Base-by-base conservation (phyloP, 2,329 filamentous ascomycete genomes). In the Beauveria pseudobassiana region DNA sequence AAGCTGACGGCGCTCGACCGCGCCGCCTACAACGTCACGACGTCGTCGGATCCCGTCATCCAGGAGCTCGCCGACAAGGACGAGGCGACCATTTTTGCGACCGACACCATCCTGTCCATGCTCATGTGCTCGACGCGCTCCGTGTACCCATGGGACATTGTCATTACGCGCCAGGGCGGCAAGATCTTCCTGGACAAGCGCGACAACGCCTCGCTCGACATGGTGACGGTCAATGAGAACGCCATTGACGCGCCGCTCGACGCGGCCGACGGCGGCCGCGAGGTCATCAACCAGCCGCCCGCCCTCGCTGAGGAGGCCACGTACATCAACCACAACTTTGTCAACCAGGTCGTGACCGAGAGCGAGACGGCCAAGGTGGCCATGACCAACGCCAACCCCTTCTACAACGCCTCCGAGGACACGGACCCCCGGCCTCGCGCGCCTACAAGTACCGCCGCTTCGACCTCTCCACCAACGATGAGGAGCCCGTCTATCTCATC, bases 251-350 rank as follows among this genome's bases (percentile, higher is more conserved):
- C 93, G 28, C 95, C 95, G 43, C 84, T 98, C 59, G 95, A 99
- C 75, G 86, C 89, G 30, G 87, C 91, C 62, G 93, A 98, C 72
- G 91, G 91, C 70, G 92, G 91, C 81, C 96, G 96, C 79, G 95
- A 99, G 74, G 82, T 84, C 67, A 89, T 99, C 78, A 99, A 99
- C 85, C 92, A 92, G 72, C 95, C 95, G n/a, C 80, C 82, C 61
- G 91, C 93, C 59, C 87, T 99, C 62, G 93, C 96, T 71, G 89
- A 97, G 76, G 95, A 99, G 79, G 95, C 95, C 61, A 99, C 95
- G 58, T 96, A 97, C 81, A 99, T 99, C 85, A 99, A 99, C 86
- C 95, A 98, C 84, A 96, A 98, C 82, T 99, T 99, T 76, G 90
- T 91, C 69, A 91, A 96, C 77, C 95, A 99, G 81, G 91, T 96